phyloP scores from a whole-genome alignment of 139 green algal genomes.

The Tetraselmis striata region DNA sequence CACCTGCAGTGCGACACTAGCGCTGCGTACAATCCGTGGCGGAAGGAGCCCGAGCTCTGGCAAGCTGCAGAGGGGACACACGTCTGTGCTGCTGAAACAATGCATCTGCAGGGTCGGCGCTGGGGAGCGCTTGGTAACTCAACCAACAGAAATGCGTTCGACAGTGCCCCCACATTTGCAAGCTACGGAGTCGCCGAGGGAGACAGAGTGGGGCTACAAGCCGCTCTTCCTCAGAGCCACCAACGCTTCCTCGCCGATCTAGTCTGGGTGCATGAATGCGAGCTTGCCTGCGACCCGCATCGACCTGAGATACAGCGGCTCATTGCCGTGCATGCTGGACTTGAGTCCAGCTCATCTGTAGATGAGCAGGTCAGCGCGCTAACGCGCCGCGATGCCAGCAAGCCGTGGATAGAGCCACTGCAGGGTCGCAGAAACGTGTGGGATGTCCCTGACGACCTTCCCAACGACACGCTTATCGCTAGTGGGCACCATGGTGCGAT shows the following conservation, averaged over 20 bases:
- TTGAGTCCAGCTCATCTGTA: constrained; percentile 9
- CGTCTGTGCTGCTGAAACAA: background rate
- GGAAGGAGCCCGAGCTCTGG: background rate
- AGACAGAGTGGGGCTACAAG: constrained; percentile 15
- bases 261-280: constrained; percentile 19
- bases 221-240: constrained; percentile 24
- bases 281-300: background rate
- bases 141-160: constrained; percentile 19
- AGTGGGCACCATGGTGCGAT: constrained; percentile 31
- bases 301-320: constrained; percentile 1
- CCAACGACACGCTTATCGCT: constrained; percentile 12
- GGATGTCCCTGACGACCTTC: constrained; percentile 20
- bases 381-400: background rate
- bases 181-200: constrained; percentile 25
- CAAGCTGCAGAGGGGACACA: constrained; percentile 21
- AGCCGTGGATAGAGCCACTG: constrained; percentile 11
- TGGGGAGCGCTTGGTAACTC: constrained; percentile 20
- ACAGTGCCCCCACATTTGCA: constrained; percentile 22
- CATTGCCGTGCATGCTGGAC: constrained; percentile 31
- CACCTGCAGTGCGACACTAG: background rate
- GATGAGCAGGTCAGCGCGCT: constrained; percentile 14
- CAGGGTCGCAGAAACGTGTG: constrained; percentile 24
- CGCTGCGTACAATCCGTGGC: constrained; percentile 10
- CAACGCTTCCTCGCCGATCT: constrained; percentile 29
- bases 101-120: constrained; percentile 3